These are phyloP conservation scores for Nakazawaea wickerhamii DNA, from an alignment of 805 yeast species.

Conservation along the genomic window DNA sequence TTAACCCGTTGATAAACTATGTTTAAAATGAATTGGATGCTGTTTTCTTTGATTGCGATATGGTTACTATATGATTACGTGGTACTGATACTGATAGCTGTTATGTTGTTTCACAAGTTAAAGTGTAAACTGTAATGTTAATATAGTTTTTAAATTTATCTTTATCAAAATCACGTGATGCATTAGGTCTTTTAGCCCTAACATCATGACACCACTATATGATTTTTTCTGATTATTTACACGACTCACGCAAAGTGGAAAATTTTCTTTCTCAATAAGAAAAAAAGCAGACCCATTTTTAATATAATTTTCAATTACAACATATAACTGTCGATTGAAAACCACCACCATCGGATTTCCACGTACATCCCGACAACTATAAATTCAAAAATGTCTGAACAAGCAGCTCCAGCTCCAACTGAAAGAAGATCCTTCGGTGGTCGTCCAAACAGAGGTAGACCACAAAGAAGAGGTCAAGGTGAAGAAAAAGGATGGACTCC, in stretches of 20 bases:
- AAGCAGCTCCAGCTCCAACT: conserved; percentile 27
- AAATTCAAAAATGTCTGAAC: conserved; percentile 38
- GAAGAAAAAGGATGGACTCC: conserved; percentile 99
- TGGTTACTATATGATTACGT: too few species aligned
- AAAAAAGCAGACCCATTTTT: conserved; percentile 7
- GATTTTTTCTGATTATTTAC: neutral
- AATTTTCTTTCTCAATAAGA: conserved; percentile 1
- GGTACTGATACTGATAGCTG: too few species aligned
- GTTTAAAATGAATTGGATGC: too few species aligned
- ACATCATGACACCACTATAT: conserved; percentile 4
- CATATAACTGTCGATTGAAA: conserved; percentile 49
- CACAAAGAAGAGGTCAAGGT: conserved; percentile 50
- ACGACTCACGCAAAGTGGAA: too few species aligned
- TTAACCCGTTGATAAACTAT: too few species aligned
- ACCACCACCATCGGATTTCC: conserved; percentile 69
- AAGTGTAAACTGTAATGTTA: too few species aligned
- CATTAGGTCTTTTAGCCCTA: conserved; percentile 1
- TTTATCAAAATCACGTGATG: too few species aligned
- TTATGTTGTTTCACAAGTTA: too few species aligned
- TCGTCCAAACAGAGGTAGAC: conserved; percentile 53
- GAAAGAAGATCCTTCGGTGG: conserved; percentile 49
- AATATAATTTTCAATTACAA: too few species aligned
- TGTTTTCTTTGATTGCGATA: too few species aligned
- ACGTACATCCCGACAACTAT: conserved; percentile 57
- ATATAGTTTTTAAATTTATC: too few species aligned